phyloP scores from a whole-genome alignment of 257 asterid species.

The Solanum rostratum region DNA sequence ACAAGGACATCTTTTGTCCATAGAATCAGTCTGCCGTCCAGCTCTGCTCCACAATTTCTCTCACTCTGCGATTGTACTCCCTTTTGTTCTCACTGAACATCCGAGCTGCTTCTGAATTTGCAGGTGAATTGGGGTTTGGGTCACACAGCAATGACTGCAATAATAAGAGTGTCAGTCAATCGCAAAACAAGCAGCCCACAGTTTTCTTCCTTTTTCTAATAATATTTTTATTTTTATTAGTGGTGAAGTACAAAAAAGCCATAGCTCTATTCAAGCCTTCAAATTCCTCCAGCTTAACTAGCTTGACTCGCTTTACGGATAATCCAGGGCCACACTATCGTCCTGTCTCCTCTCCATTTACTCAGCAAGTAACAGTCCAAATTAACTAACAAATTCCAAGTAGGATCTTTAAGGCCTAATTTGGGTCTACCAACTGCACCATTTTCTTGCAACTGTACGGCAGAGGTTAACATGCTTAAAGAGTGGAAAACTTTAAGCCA shows the following conservation, averaged over 20 bases:
- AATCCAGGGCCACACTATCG: background rate
- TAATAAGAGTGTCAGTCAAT: background rate
- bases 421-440: background rate
- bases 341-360: background rate
- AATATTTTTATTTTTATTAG: background rate
- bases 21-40: constrained; percentile 64
- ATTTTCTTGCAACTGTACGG: background rate
- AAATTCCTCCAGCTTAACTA: background rate
- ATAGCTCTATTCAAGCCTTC: background rate
- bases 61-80: constrained; percentile 67
- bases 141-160: constrained; percentile 75
- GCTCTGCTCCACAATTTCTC: constrained; percentile 82
- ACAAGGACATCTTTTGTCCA: background rate
- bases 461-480: background rate
- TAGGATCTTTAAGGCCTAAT: background rate
- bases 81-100: constrained; percentile 76
- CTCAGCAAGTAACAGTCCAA: background rate
- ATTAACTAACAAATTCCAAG: background rate
- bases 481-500: background rate
- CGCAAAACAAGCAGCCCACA: background rate
- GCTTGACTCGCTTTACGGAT: background rate
- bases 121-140: constrained; percentile 86
- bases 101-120: constrained; percentile 86
- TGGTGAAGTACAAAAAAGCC: background rate
- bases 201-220: background rate